A percentile compares a stretch with the other conserved stretches of the same genome.
These are phyloP conservation scores for Narthecium ossifragum DNA, from an alignment of 106 monocot species.

Conservation along the genomic window DNA sequence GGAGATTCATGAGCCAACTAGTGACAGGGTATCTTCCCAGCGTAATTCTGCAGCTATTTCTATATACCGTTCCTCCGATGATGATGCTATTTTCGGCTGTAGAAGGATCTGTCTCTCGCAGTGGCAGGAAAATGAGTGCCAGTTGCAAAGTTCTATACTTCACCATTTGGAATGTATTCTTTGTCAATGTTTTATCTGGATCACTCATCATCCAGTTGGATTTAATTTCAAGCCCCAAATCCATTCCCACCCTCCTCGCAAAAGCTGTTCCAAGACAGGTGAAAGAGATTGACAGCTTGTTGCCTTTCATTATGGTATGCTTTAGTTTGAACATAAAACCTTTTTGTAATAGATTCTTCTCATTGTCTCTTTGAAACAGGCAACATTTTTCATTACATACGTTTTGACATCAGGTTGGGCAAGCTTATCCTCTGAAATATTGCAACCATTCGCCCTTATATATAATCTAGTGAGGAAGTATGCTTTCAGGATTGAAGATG, in stretches of 20 bases:
- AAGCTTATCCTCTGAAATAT: slow-evolving; percentile 78
- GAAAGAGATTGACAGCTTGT: too few relatives aligned
- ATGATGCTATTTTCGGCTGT: slow-evolving; percentile 88
- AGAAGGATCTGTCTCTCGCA: slow-evolving; percentile 75
- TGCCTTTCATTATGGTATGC: background rate
- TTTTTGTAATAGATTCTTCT: slow-evolving; percentile 9
- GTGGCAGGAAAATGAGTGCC: slow-evolving; percentile 90
- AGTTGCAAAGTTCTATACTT: slow-evolving; percentile 81
- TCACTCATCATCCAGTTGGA: slow-evolving; percentile 75
- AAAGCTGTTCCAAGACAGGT: slow-evolving; percentile 95
- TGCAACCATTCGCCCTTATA: slow-evolving; percentile 71
- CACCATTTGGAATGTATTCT: slow-evolving; percentile 95
- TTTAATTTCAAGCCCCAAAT: slow-evolving; percentile 66
- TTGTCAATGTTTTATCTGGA: slow-evolving; percentile 91
- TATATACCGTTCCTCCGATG: slow-evolving; percentile 64
- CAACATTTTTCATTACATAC: slow-evolving; percentile 95
- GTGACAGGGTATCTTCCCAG: slow-evolving; percentile 91
- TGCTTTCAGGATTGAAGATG: slow-evolving; percentile 37
- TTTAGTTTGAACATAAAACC: background rate
- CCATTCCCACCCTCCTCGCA: slow-evolving; percentile 72
- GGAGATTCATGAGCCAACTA: slow-evolving; percentile 52
- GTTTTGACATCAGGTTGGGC: slow-evolving; percentile 97
- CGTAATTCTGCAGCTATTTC: slow-evolving; percentile 67
- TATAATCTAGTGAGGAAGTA: slow-evolving; percentile 60
- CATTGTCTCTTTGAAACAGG: slow-evolving; percentile 37